Percentiles rank a stretch among this genome's conserved stretches.
Conservation (phyloP, 2,329 filamentous ascomycete genomes). For the Alternaria sp. region DNA sequence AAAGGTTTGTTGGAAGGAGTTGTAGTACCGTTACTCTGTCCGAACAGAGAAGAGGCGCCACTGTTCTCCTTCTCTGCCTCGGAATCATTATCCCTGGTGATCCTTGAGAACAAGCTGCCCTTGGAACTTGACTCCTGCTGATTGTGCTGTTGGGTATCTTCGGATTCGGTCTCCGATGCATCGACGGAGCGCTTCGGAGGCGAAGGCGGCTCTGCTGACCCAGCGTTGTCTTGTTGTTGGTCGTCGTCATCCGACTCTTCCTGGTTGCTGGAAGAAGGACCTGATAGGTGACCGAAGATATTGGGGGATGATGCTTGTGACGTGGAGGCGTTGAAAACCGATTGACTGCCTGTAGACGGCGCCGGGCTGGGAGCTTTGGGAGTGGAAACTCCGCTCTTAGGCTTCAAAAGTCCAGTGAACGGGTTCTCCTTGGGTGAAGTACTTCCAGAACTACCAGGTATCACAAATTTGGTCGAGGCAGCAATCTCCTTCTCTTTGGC, state of each 20-base stretch:
- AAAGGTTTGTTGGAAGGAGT: constrained; percentile 37
- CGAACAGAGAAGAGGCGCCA: constrained; percentile 17
- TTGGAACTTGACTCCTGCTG: constrained; percentile 20
- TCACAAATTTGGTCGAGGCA: constrained; percentile 27
- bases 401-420: constrained; percentile 26
- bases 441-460: constrained; percentile 14
- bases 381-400: constrained; percentile 28
- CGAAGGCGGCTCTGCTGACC: constrained; percentile 23
- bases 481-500: constrained; percentile 33
- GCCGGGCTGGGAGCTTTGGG: constrained; percentile 39
- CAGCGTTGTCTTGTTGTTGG: constrained; percentile 18
- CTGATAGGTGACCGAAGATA: constrained; percentile 45
- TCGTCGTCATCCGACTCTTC: constrained; percentile 38
- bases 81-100: constrained; percentile 30
- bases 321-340: constrained; percentile 39
- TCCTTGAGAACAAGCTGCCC: constrained; percentile 37
- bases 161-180: constrained; percentile 33
- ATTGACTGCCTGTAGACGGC: constrained; percentile 37
- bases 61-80: constrained; percentile 33
- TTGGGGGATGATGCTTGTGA: constrained; percentile 32
- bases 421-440: constrained; percentile 17
- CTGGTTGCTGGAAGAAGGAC: constrained; percentile 38
- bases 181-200: constrained; percentile 31
- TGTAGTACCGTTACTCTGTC: constrained; percentile 31
- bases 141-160: constrained; percentile 29